These are phyloP conservation scores for Cladobotryum mycophilum DNA, from an alignment of 2,329 filamentous ascomycete species.

Conservation along the genomic window DNA sequence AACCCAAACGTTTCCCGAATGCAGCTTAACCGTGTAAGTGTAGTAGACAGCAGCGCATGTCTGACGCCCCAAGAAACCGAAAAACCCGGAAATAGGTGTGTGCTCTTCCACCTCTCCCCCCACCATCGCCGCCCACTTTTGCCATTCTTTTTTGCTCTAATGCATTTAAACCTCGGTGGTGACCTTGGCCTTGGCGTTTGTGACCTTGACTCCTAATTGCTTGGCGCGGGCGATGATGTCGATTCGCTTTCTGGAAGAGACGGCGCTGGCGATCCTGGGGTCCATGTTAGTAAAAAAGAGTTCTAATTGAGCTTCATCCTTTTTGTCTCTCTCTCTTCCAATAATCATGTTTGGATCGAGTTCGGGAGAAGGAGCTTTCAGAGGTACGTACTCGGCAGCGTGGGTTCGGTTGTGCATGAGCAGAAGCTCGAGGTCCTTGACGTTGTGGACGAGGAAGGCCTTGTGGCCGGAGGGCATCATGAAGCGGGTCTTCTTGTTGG, in stretches of 20 bases:
- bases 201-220: slow-evolving; percentile 99
- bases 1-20: too few relatives aligned
- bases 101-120: neutral
- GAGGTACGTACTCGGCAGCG: slow-evolving; percentile 82
- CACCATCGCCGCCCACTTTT: neutral
- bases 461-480: slow-evolving; percentile 99
- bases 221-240: slow-evolving; percentile 97
- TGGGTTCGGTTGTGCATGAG: slow-evolving; percentile 99
- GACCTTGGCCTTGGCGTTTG: slow-evolving; percentile 98
- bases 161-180: slow-evolving; percentile 75
- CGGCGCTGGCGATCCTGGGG: slow-evolving; percentile 88
- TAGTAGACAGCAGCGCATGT: too few relatives aligned
- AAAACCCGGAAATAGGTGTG: neutral
- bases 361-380: neutral
- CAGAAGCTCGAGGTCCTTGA: slow-evolving; percentile 90
- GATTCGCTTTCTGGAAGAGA: slow-evolving; percentile 97
- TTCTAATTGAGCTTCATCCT: neutral
- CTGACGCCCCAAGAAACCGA: neutral
- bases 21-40: too few relatives aligned
- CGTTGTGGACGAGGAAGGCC: slow-evolving; percentile 98
- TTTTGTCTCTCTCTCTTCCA: neutral
- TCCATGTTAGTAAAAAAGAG: slow-evolving; percentile 2
- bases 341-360: neutral
- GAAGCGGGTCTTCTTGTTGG: slow-evolving; percentile 99
- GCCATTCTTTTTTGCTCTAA: neutral